Evolutionary conservation across 2,329 filamentous ascomycete genomes (phyloP).

Genomic region (Exophiala phaeomuriformis): DNA sequence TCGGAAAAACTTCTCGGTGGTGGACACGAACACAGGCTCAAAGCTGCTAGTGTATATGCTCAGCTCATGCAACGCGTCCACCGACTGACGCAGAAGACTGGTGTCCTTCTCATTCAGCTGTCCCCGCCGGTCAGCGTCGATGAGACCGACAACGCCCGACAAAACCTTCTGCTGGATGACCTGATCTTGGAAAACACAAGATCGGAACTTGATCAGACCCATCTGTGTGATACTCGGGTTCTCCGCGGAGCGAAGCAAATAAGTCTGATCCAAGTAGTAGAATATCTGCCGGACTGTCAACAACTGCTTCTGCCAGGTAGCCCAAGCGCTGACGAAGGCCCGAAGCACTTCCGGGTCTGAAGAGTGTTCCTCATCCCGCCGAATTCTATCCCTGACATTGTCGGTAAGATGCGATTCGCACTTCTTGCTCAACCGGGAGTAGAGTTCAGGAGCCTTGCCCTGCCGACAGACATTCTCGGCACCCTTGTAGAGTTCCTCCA

Average conservation of each 20-base stretch:
- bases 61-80: constrained; percentile 79
- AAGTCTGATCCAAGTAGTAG: constrained; percentile 88
- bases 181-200: constrained; percentile 48
- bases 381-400: constrained; percentile 52
- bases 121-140: constrained; percentile 61
- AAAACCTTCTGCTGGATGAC: constrained; percentile 49
- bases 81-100: constrained; percentile 62
- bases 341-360: constrained; percentile 59
- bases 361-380: constrained; percentile 47
- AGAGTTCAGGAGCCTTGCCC: constrained; percentile 62
- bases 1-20: constrained; percentile 61
- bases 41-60: constrained; percentile 72
- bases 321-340: constrained; percentile 59
- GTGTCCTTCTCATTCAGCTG: constrained; percentile 50
- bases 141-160: constrained; percentile 68
- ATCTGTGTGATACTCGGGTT: constrained; percentile 71
- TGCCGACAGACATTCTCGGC: constrained; percentile 87
- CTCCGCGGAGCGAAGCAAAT: constrained; percentile 66
- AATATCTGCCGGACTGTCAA: constrained; percentile 79
- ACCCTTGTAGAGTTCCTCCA: constrained; percentile 81
- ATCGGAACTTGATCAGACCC: constrained; percentile 67
- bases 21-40: constrained; percentile 64
- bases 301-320: constrained; percentile 68
- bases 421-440: constrained; percentile 56
- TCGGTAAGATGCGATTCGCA: constrained; percentile 58